phyloP scores from a whole-genome alignment of 306 rosid species.

The Acacia confusa region DNA sequence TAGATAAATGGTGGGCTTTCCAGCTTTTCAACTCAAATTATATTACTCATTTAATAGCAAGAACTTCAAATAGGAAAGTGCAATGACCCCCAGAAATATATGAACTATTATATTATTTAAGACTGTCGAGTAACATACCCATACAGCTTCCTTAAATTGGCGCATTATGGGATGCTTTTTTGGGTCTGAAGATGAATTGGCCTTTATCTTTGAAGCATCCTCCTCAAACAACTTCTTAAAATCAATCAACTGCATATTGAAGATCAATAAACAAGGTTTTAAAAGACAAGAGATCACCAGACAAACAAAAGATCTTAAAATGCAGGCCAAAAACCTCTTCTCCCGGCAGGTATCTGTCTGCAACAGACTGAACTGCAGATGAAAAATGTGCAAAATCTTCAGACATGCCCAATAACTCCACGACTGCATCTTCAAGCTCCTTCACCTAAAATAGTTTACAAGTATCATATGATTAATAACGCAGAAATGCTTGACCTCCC shows the following conservation, averaged over 20 bases:
- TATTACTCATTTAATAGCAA: conserved; percentile 20
- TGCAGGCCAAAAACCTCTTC: conserved; percentile 52
- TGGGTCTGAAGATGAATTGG: conserved; percentile 45
- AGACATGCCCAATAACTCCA: conserved; percentile 51
- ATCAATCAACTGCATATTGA: conserved; percentile 56
- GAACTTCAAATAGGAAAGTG: neutral
- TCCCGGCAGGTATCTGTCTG: conserved; percentile 56
- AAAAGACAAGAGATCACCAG: conserved; percentile 6
- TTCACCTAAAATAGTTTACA: conserved; percentile 55
- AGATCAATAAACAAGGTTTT: conserved; percentile 21
- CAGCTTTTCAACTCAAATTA: conserved; percentile 10
- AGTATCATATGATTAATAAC: conserved; percentile 8
- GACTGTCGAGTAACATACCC: conserved; percentile 61
- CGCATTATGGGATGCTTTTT: conserved; percentile 48
- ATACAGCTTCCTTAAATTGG: conserved; percentile 82
- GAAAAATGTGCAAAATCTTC: conserved; percentile 60
- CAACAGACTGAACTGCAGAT: conserved; percentile 60
- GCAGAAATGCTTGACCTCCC: neutral
- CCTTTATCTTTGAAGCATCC: conserved; percentile 54
- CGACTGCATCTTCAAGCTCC: conserved; percentile 68
- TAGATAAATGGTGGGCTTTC: conserved; percentile 9
- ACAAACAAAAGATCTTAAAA: conserved; percentile 16
- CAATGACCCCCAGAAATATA: neutral
- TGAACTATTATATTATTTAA: neutral
- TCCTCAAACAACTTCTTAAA: conserved; percentile 63